Evolutionary conservation across 2,329 filamentous ascomycete genomes (phyloP).

Genomic region (Cercospora berteroae): DNA sequence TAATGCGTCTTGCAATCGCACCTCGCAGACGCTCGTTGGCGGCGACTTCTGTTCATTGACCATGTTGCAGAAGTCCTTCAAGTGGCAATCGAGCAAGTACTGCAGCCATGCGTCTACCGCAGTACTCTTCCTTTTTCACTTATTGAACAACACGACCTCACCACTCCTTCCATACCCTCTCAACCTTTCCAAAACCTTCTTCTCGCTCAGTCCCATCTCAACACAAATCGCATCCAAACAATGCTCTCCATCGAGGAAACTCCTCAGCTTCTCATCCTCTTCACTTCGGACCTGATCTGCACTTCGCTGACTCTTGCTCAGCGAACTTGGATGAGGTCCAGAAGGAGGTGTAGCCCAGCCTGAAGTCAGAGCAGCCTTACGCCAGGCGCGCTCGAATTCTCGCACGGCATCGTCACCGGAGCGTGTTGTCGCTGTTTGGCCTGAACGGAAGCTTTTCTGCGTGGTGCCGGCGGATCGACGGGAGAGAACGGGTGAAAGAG

Average conservation of each 20-base stretch:
- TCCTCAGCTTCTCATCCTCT: slow-evolving; percentile 54
- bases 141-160: slow-evolving; percentile 35
- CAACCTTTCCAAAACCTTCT: slow-evolving; percentile 67
- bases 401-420: slow-evolving; percentile 22
- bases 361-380: slow-evolving; percentile 34
- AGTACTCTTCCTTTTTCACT: too few relatives aligned
- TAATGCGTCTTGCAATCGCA: too few relatives aligned
- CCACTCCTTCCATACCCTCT: slow-evolving; percentile 47
- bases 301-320: slow-evolving; percentile 34
- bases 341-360: slow-evolving; percentile 35
- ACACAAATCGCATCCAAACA: slow-evolving; percentile 81
- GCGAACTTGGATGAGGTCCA: slow-evolving; percentile 32
- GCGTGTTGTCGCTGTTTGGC: neutral
- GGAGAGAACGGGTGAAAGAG: slow-evolving; percentile 9
- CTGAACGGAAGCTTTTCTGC: slow-evolving; percentile 3
- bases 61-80: too few relatives aligned
- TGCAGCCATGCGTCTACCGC: too few relatives aligned
- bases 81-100: too few relatives aligned
- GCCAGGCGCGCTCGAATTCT: slow-evolving; percentile 37
- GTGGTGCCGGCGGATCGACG: slow-evolving; percentile 13
- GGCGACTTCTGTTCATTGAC: too few relatives aligned
- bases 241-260: slow-evolving; percentile 71
- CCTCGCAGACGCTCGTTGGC: too few relatives aligned
- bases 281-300: slow-evolving; percentile 27
- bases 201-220: slow-evolving; percentile 68